Evolutionary conservation across 2,329 filamentous ascomycete species (phyloP), one percentile per base, ranked within the genome.

Genomic region (Fusarium fracticaudum): DNA sequence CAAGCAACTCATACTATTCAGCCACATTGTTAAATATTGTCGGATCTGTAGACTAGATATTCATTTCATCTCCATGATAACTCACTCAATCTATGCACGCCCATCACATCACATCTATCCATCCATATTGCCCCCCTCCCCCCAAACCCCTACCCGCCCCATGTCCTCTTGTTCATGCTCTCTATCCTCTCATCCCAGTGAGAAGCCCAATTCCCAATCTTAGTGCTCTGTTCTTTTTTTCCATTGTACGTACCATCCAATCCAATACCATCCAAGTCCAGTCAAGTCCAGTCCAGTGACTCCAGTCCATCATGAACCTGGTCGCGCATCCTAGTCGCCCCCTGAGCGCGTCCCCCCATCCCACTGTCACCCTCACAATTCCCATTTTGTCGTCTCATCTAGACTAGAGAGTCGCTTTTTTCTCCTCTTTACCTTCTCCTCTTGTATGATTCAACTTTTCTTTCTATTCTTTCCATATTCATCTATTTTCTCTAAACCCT

Each of bases 301-400:
- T 26, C 26, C 26, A 41, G 35, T 54, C 70, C 53, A 62, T 59
- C 38, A 70, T 75, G 60, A 75, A 75, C 72, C 72, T 71, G 69
- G 72, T 75, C 72, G 55, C 55, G 50, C 61, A 75, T 75, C 72
- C 72, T 65, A 73, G 72, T 75, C 72, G 55, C 72, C 72, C 70
- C 72, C 73, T 70, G 67, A 74, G 72, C 69, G 61, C 55, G 47
- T 65, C 73, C 72, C 60, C 60, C 61, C 60, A 69, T 70, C 71
- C 62, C 69, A 74, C 75, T 74, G 68, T 64, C 74, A 74, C 76
- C 71, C 64, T 69, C 64, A 69, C 37, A 41, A 48, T 59, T 62
- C 35, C 45, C 50, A 64, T 58, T 65, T 65, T 67, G 73, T 76
- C 71, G 59, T 65, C 69, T 75, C 70, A 69, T 69, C 65, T 60